Conservation (phyloP, 768 basidiomycete species). For the Termitomyces sp. region DNA sequence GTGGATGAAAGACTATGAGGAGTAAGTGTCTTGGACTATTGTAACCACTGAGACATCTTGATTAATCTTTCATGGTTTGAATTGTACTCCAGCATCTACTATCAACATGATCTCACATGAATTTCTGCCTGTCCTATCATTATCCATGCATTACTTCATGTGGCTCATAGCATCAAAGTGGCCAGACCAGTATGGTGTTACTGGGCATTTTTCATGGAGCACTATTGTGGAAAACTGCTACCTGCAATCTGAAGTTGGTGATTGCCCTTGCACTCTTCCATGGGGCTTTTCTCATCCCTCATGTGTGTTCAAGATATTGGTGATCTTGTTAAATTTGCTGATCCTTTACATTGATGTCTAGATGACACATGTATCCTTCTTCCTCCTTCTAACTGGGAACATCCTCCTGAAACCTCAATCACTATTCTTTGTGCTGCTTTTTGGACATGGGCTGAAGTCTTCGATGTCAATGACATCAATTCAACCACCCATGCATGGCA, state of each 20-base stretch:
- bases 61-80: no score
- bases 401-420: slow-evolving; percentile 16
- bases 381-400: slow-evolving; percentile 17
- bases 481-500: background rate
- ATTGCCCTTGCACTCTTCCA: slow-evolving; percentile 12
- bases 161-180: slow-evolving; percentile 29
- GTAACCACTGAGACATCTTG: background rate
- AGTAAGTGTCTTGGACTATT: background rate
- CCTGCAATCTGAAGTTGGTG: slow-evolving; percentile 27
- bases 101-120: slow-evolving; percentile 22
- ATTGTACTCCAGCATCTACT: slow-evolving; percentile 24
- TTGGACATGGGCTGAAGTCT: background rate
- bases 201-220: slow-evolving; percentile 41
- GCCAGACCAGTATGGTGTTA: slow-evolving; percentile 36
- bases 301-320: background rate
- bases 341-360: slow-evolving; percentile 8
- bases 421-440: slow-evolving; percentile 13
- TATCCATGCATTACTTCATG: slow-evolving; percentile 33
- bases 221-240: slow-evolving; percentile 29
- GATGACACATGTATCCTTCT: slow-evolving; percentile 29
- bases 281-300: background rate
- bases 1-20: slow-evolving; percentile 32
- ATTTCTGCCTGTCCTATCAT: slow-evolving; percentile 30
- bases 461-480: background rate
- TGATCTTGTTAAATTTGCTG: background rate